Evolutionary conservation across 1,284 basidiomycete genomes (phyloP), one percentile per base, ranked within the genome.

Genomic region (Boletus mariae): DNA sequence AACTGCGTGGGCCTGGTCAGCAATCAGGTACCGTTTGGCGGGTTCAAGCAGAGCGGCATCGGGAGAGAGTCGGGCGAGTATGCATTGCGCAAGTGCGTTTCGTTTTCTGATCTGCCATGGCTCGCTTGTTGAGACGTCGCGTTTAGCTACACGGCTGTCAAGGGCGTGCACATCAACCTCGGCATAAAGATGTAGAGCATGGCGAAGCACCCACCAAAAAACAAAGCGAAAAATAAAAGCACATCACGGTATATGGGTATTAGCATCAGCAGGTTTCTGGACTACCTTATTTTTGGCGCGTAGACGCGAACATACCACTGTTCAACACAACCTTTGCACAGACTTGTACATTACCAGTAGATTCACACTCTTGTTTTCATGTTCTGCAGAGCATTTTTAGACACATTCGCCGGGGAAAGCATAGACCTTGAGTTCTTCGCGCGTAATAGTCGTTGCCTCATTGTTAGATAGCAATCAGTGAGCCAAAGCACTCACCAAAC

Each of bases 41-140:
- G 93, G 31, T 95, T 80, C 82, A 97, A 95, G 80, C 83, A 88
- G 66, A 83, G 80, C 12, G 91, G 91, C 53, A 84, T 93, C 45
- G 93, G 93, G 8, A 82, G 92, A 51, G 93, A 94, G 74, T 74
- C 91, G 40, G 93, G 92, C 45, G 83, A 92, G 65, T 90, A 92
- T 69, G 92, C 90, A 1, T 66, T 94, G 50, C 40, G 20, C n/a
- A 37, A 45, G 43, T 45, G 28, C 29, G 29, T 45, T 29, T 20
- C 9, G 2, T 43, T 9, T 43, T 17, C 10, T 43, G 3, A 8
- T 5, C 13, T 29, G 5, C 26, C 25, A 9, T 15, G 25, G 12
- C 6, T 11, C 13, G 10, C 6, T 23, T n/a, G 15, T 43, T 28
- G 25, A 28, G 26, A 7, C 28, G 0, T 44, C 17, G 17, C 45